Percentiles rank a stretch among this genome's conserved stretches.
Conservation (phyloP, 73 alveolate species). For the Paraurostyla sp. region DNA sequence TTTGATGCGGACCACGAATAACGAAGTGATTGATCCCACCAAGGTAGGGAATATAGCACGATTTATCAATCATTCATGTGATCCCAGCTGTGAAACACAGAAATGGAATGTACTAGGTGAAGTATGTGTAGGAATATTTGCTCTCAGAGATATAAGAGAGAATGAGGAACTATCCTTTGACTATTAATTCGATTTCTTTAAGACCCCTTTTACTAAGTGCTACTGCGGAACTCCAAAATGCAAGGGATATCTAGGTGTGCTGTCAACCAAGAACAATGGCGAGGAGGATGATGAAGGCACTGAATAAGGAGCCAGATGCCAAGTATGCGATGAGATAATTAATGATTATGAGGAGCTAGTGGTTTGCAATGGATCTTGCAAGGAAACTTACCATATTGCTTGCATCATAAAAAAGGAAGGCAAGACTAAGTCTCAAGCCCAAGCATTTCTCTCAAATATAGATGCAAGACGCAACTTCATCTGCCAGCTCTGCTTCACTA, state of each 20-base stretch:
- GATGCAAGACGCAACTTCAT: conserved; percentile 8
- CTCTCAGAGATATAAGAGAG: conserved; percentile 93
- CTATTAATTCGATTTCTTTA: conserved; percentile 95
- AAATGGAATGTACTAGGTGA: conserved; percentile 98
- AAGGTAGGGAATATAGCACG: conserved; percentile 97
- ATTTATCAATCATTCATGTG: conserved; percentile 98
- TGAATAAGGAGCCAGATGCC: too few relatives aligned
- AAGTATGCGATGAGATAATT: neutral
- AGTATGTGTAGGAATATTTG: conserved; percentile 97
- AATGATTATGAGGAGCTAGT: conserved; percentile 9
- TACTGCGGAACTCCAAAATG: conserved; percentile 96
- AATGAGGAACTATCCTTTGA: conserved; percentile 98
- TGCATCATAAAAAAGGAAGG: conserved; percentile 40
- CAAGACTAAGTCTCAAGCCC: neutral
- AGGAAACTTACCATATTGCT: conserved; percentile 14
- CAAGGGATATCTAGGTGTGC: conserved; percentile 94
- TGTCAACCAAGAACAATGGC: neutral
- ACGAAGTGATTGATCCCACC: conserved; percentile 98
- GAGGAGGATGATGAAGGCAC: conserved; percentile 75
- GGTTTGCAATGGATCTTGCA: conserved; percentile 28
- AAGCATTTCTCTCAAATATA: neutral
- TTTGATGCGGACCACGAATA: conserved; percentile 90
- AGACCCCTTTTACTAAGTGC: conserved; percentile 96
- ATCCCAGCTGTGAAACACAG: conserved; percentile 98
- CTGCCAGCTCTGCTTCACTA: neutral